Percentiles rank a stretch among this genome's conserved stretches.
Evolutionary conservation across 2,329 filamentous ascomycete genomes (phyloP).

Genomic region (Thelonectria olida): DNA sequence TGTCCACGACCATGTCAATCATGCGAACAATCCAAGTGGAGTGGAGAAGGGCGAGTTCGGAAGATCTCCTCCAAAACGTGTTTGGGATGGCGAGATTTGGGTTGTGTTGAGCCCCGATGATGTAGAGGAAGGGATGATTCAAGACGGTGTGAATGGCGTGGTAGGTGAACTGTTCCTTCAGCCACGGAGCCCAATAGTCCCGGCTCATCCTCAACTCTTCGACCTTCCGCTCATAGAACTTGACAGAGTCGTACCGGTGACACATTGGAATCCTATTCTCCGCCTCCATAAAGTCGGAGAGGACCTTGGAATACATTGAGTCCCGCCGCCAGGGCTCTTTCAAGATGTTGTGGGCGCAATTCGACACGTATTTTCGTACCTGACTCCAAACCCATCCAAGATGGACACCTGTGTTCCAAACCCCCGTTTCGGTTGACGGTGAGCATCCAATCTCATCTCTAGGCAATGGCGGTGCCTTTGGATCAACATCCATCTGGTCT

Average conservation of each 20-base stretch:
- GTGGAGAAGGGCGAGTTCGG: constrained; percentile 60
- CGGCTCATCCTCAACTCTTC: constrained; percentile 55
- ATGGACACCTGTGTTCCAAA: constrained; percentile 60
- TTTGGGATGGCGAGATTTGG: constrained; percentile 62
- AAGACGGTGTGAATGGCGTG: constrained; percentile 60
- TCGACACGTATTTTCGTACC: constrained; percentile 55
- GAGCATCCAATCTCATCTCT: constrained; percentile 55
- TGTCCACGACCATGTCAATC: constrained; percentile 63
- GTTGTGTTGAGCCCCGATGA: constrained; percentile 61
- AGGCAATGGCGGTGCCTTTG: constrained; percentile 53
- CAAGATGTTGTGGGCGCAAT: constrained; percentile 57
- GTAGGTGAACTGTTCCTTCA: constrained; percentile 63
- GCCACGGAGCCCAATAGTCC: constrained; percentile 61
- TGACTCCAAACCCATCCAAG: constrained; percentile 62
- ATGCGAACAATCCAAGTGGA: constrained; percentile 64
- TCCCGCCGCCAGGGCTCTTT: constrained; percentile 62
- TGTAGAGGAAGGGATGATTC: constrained; percentile 64
- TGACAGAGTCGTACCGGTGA: constrained; percentile 62
- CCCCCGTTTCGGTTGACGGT: constrained; percentile 52
- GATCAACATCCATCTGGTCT: constrained; percentile 38
- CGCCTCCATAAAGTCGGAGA: constrained; percentile 61
- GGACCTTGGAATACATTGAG: constrained; percentile 59
- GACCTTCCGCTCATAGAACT: constrained; percentile 59
- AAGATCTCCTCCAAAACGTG: constrained; percentile 62
- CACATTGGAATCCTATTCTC: constrained; percentile 59